phyloP scores from a whole-genome alignment of 192 early-diverging fungal genomes.

The Entomortierella lignicola region DNA sequence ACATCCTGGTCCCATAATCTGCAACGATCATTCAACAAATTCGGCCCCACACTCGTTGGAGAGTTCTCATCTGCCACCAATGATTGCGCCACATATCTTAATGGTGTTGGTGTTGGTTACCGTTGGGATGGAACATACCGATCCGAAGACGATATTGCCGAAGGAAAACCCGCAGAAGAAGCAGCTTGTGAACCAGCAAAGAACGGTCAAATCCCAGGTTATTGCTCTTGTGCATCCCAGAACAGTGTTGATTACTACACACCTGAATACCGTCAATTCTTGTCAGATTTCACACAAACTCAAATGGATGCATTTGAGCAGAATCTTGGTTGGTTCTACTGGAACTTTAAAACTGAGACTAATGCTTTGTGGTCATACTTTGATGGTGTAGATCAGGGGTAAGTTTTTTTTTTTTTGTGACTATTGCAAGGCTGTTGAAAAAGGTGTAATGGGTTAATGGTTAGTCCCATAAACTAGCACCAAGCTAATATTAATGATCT shows the following conservation, averaged over 20 bases:
- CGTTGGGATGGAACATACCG: constrained; percentile 73
- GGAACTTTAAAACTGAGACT: constrained; percentile 79
- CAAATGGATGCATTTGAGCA: constrained; percentile 79
- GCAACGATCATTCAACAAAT: constrained; percentile 35
- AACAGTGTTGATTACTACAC: constrained; percentile 50
- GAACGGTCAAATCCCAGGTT: constrained; percentile 31
- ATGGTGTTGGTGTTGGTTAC: constrained; percentile 70
- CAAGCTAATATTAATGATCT: too few species aligned
- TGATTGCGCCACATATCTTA: constrained; percentile 83
- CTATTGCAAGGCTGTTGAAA: too few species aligned
- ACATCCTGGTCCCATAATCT: constrained; percentile 37
- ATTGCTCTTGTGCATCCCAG: constrained; percentile 67
- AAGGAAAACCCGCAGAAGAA: not conserved
- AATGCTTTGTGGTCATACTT: constrained; percentile 66
- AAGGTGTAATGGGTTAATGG: too few species aligned
- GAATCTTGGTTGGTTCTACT: constrained; percentile 77
- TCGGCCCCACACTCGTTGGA: constrained; percentile 75
- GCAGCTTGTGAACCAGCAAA: constrained; percentile 27
- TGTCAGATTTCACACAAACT: constrained; percentile 65
- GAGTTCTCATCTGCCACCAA: constrained; percentile 80
- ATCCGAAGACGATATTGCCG: constrained; percentile 15
- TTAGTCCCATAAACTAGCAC: too few species aligned
- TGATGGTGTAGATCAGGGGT: constrained; percentile 59
- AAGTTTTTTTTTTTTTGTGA: constrained; percentile 1
- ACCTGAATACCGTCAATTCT: constrained; percentile 49